Evolutionary conservation across 495 filamentous ascomycete genomes (phyloP), one percentile per base, ranked within the genome.

Genomic region (Neurospora tetrasperma): DNA sequence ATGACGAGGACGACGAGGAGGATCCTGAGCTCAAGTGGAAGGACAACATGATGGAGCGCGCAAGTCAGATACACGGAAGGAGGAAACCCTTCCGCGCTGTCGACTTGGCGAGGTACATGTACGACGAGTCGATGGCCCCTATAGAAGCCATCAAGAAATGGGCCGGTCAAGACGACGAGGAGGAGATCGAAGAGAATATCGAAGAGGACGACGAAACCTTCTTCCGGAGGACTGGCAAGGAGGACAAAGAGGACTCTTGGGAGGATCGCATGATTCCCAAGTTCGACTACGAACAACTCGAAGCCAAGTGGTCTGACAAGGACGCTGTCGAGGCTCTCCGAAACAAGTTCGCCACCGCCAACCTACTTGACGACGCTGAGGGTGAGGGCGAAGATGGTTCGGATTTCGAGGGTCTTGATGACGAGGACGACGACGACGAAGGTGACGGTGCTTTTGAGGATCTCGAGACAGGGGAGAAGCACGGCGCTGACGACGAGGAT

Each of bases 401-500:
- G 27, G 86, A 88, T 42, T 87, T 89, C 70, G 83, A 80, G 1
- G 79, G 78, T 14, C 54, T 62, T 16, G 81, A 77, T 9, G 81
- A 94, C 79, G 93, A 92, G 2, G 93, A 94, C 75, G 93, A 92
- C 54, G 92, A 88, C 3, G 95, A 93, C 75, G 91, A 97, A 80
- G 96, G 93, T 10, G 94, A 97, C 76, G 95, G 94, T 69, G 93
- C 87, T 7, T 97, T 94, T 74, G 91, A 97, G 78, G 95, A 98
- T 79, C 83, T 97, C 12, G 95, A 98, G 82, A 90, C 91, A 0
- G 91, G 89, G 5, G 92, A 93, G 74, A 84, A 87, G 31, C 79
- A 86, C 40, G 84, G 83, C 20, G 62, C 78, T 5, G 75, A 76
- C 38, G 77, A 78, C 2, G 79, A 82, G 54, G 71, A 76, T 9